phyloP scores from a whole-genome alignment of 2,329 filamentous ascomycete genomes.

The Stemphylium lycopersici region DNA sequence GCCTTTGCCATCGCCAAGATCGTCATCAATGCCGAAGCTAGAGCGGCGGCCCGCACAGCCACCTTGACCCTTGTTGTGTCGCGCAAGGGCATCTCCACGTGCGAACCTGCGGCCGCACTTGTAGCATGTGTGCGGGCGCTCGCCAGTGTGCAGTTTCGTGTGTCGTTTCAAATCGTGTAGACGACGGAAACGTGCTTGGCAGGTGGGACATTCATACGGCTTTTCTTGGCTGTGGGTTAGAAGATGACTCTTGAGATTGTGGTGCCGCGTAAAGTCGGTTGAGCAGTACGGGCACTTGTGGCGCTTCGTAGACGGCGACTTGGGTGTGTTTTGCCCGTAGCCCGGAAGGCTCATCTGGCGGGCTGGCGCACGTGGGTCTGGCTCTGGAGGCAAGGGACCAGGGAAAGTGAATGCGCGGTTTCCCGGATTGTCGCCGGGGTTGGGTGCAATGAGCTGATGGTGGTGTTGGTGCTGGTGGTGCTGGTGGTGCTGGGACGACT shows the following conservation, averaged over 20 bases:
- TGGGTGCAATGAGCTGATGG: slow-evolving; percentile 45
- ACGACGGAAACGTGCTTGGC: slow-evolving; percentile 87
- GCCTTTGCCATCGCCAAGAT: slow-evolving; percentile 57
- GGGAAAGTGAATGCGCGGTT: slow-evolving; percentile 70
- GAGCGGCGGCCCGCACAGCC: slow-evolving; percentile 91
- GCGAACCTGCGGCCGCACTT: slow-evolving; percentile 96
- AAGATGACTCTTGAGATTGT: slow-evolving; percentile 96
- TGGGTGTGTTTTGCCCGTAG: slow-evolving; percentile 63
- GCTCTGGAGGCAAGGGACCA: slow-evolving; percentile 58
- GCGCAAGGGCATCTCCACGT: slow-evolving; percentile 88
- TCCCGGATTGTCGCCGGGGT: slow-evolving; percentile 44
- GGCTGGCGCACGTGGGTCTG: slow-evolving; percentile 57
- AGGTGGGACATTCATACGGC: slow-evolving; percentile 92
- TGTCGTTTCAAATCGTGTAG: slow-evolving; percentile 96
- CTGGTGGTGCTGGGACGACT: slow-evolving; percentile 31
- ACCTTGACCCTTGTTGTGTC: slow-evolving; percentile 93
- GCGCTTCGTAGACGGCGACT: slow-evolving; percentile 80
- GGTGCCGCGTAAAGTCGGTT: slow-evolving; percentile 95
- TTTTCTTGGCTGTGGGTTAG: slow-evolving; percentile 99
- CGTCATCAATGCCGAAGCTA: slow-evolving; percentile 83
- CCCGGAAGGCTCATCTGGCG: slow-evolving; percentile 66
- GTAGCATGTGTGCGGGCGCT: slow-evolving; percentile 91
- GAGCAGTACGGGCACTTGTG: slow-evolving; percentile 97
- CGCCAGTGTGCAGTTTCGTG: slow-evolving; percentile 94
- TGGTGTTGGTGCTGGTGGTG: slow-evolving; percentile 33